These are phyloP conservation scores for Acarospora socialis DNA, from an alignment of 2,329 filamentous ascomycete genomes.

Conservation along the genomic window DNA sequence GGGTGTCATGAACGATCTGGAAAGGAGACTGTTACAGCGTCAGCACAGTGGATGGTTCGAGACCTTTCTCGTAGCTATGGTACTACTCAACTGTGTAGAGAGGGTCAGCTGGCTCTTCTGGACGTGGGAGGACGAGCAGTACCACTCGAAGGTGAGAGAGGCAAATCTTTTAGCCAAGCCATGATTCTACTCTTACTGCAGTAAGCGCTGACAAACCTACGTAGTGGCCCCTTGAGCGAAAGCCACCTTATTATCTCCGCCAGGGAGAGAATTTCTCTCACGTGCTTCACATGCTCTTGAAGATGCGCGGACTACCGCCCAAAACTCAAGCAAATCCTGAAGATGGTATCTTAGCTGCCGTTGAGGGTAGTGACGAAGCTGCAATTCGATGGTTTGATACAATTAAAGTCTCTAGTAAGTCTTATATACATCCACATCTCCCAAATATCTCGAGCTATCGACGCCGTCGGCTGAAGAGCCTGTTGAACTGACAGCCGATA, in stretches of 20 bases:
- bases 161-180: not conserved
- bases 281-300: constrained; percentile 42
- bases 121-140: constrained; percentile 33
- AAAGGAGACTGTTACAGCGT: constrained; percentile 44
- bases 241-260: constrained; percentile 36
- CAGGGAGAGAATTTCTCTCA: constrained; percentile 46
- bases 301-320: constrained; percentile 38
- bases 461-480: not conserved
- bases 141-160: constrained; percentile 7
- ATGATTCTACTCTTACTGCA: too few species aligned
- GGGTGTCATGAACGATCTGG: constrained; percentile 43
- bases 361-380: constrained; percentile 25
- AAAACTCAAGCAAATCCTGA: constrained; percentile 25
- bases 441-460: not conserved
- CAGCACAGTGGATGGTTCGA: constrained; percentile 43
- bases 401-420: constrained; percentile 27
- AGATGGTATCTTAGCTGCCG: constrained; percentile 25
- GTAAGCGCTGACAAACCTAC: too few species aligned
- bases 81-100: constrained; percentile 45
- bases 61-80: constrained; percentile 44
- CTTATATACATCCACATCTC: too few species aligned
- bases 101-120: constrained; percentile 45
- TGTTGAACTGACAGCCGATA: not conserved
- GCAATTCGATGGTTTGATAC: constrained; percentile 28
- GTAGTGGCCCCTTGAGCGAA: constrained; percentile 41